A percentile compares a stretch with the other conserved stretches of the same genome.
Evolutionary conservation across 2,329 filamentous ascomycete species (phyloP).

Genomic region (Clonostachys sp.): DNA sequence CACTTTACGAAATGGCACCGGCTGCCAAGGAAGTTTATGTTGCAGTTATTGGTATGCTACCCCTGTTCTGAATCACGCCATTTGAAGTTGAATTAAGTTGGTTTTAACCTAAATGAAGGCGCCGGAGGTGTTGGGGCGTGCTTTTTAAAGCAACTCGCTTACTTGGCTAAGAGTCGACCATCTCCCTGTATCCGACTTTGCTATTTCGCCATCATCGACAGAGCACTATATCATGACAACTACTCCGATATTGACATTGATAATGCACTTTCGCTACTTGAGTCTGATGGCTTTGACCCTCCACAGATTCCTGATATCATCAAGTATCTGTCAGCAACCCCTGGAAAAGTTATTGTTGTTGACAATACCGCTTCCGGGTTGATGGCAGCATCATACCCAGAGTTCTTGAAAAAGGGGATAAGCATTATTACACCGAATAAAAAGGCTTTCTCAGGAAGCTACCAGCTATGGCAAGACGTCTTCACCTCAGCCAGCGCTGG

Average conservation of each 20-base stretch:
- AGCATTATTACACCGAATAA: constrained; percentile 97
- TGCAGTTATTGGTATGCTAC: constrained; percentile 42
- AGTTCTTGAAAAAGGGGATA: constrained; percentile 75
- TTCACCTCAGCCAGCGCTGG: constrained; percentile 66
- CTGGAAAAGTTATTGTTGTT: constrained; percentile 75
- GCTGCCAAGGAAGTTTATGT: constrained; percentile 42
- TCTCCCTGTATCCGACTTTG: constrained; percentile 70
- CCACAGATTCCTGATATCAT: constrained; percentile 65
- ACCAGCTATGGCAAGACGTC: constrained; percentile 82
- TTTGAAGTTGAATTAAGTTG: neutral
- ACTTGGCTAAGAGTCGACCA: constrained; percentile 60
- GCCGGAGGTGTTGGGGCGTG: constrained; percentile 89
- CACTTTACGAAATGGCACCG: neutral
- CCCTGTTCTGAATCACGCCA: neutral
- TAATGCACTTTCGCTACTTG: constrained; percentile 37
- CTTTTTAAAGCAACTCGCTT: constrained; percentile 79
- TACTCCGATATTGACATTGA: constrained; percentile 65
- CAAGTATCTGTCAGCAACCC: constrained; percentile 73
- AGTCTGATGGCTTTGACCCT: constrained; percentile 58
- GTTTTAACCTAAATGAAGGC: constrained; percentile 44
- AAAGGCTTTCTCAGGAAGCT: constrained; percentile 86
- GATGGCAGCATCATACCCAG: constrained; percentile 78
- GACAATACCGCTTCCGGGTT: constrained; percentile 94
- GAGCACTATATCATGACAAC: constrained; percentile 70
- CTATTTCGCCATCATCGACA: constrained; percentile 82